Evolutionary conservation across 192 early-diverging fungal species (phyloP).

Genomic region (Jimgerdemannia flammicorona): DNA sequence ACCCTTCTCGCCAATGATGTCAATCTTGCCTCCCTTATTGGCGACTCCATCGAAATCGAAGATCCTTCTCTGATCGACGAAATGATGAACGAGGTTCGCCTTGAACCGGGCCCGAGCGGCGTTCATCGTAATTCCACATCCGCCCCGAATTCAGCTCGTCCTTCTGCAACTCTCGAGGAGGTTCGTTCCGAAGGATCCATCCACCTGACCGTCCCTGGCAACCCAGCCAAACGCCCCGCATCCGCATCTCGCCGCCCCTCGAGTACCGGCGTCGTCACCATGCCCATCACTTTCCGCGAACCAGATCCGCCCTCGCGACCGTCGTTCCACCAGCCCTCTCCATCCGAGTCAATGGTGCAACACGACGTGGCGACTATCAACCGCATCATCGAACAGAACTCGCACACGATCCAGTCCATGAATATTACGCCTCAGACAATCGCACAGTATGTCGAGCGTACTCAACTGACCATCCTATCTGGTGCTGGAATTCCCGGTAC

Average conservation of each 20-base stretch:
- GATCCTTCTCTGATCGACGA: slow-evolving; percentile 44
- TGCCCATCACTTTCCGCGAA: slow-evolving; percentile 6
- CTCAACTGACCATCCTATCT: slow-evolving; percentile 55
- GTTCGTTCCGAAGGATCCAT: not conserved
- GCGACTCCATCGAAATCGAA: slow-evolving; percentile 58
- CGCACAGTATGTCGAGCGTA: slow-evolving; percentile 67
- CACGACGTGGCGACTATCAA: slow-evolving; percentile 39
- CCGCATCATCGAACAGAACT: slow-evolving; percentile 50
- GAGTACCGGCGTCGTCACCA: slow-evolving; percentile 3
- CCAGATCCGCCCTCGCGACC: slow-evolving; percentile 27
- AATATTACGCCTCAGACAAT: slow-evolving; percentile 69
- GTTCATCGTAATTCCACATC: not conserved
- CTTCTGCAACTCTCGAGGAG: slow-evolving; percentile 5
- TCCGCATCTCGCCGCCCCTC: slow-evolving; percentile 6
- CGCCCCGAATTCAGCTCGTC: not conserved
- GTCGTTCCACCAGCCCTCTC: slow-evolving; percentile 21
- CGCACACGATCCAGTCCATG: slow-evolving; percentile 48
- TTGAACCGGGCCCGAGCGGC: slow-evolving; percentile 15
- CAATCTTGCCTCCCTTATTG: slow-evolving; percentile 61
- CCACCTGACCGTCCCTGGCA: slow-evolving; percentile 18
- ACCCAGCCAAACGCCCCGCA: not conserved
- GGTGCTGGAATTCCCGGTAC: slow-evolving; percentile 31
- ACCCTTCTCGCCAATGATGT: slow-evolving; percentile 60
- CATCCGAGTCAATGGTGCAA: slow-evolving; percentile 7
- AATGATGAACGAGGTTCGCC: slow-evolving; percentile 31